Evolutionary conservation across 163 green algal genomes (phyloP), one percentile per base, ranked within the genome.

Genomic region (Chloroidium sp.): DNA sequence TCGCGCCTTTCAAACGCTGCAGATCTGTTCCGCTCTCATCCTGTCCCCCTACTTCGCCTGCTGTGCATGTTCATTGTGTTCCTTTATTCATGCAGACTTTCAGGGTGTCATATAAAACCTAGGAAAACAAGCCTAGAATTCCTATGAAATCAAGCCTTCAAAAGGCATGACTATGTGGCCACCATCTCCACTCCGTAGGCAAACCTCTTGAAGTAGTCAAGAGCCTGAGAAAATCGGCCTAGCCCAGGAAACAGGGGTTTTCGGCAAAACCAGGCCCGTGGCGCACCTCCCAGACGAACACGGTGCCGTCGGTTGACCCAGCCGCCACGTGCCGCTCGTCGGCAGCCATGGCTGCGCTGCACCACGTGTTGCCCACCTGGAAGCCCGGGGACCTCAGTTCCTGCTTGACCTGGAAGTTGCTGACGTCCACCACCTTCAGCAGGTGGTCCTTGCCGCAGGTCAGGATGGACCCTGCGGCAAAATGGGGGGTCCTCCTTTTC

Each of bases 391-490:
- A 85, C 0, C 84, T 78, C 69, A 93, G 81, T n/a, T 81, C 80
- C 61, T 80, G 79, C 75, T 61, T 76, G 69, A 85, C 81, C 69
- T 84, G 80, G 78, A 93, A 90, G 13, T 83, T 92, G 12, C 86
- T 79, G 13, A 87, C 62, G 80, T 95, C 90, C 67, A 94, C 83
- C 58, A 92, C 69, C 62, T 88, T 88, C 60, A 95, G 74, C 57
- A 83, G 57, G 84, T 93, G 93, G 88, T 95, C 91, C 62, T 88
- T 90, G n/a, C 91, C 89, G 64, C 82, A 88, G 0, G 91, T 90
- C 57, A 92, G 76, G 68, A 93, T 80, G 62, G 83, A 36, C 58
- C 61, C 82, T 86, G 83, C 69, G 58, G 8, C 59, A 58, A 64
- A 13, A 80, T 61, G 1, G 36, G 36, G 36, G 36, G 36, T 36